Conservation (phyloP, 108 stramenopile species). For the Licmophora abbreviata region DNA sequence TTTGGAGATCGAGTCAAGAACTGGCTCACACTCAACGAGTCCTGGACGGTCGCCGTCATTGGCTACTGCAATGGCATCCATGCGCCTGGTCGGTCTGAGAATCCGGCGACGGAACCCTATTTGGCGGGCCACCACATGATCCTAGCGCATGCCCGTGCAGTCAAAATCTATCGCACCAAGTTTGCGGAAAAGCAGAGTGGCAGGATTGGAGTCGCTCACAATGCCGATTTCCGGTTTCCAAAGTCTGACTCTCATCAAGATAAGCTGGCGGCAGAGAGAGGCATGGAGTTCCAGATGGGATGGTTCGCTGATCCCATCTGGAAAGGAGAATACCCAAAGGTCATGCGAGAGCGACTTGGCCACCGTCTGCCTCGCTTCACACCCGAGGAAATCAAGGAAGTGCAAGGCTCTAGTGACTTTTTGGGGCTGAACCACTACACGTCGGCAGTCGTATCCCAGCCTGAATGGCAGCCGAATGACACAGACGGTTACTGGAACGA, state of each 20-base stretch:
- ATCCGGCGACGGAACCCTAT: slow-evolving; percentile 52
- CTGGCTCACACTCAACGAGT: slow-evolving; percentile 94
- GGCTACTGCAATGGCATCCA: slow-evolving; percentile 82
- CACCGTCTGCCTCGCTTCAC: slow-evolving; percentile 76
- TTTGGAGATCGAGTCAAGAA: slow-evolving; percentile 89
- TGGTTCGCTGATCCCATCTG: slow-evolving; percentile 79
- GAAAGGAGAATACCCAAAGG: slow-evolving; percentile 78
- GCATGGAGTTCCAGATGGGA: slow-evolving; percentile 81
- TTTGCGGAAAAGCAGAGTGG: slow-evolving; percentile 40
- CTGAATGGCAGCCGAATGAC: slow-evolving; percentile 15
- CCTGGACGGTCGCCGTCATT: slow-evolving; percentile 78
- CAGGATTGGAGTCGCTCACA: slow-evolving; percentile 77
- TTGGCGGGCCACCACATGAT: slow-evolving; percentile 76
- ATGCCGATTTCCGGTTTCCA: slow-evolving; percentile 79
- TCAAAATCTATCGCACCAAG: slow-evolving; percentile 51
- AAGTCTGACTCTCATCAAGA: slow-evolving; percentile 32
- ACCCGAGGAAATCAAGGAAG: slow-evolving; percentile 24
- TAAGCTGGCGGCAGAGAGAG: slow-evolving; percentile 65
- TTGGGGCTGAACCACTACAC: slow-evolving; percentile 93
- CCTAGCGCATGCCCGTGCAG: slow-evolving; percentile 82
- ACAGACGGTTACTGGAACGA: slow-evolving; percentile 66
- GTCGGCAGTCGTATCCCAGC: slow-evolving; percentile 37
- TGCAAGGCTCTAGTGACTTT: slow-evolving; percentile 75
- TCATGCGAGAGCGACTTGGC: slow-evolving; percentile 60
- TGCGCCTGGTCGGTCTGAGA: slow-evolving; percentile 70